phyloP scores from a whole-genome alignment of 139 green algal genomes.

The Asterochloris erici region DNA sequence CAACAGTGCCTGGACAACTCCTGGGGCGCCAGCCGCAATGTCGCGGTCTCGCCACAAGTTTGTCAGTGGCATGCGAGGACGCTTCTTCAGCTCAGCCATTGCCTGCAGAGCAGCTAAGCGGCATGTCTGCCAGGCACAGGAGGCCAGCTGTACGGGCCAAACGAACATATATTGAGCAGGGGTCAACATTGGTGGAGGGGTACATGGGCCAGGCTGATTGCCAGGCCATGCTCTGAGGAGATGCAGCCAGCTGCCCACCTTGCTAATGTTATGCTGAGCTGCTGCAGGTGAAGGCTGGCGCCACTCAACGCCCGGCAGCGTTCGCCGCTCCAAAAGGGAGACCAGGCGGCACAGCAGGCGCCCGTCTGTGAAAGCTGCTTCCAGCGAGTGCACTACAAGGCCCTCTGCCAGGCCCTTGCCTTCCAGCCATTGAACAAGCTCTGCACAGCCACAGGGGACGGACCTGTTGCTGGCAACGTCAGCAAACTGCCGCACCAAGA shows the following conservation, averaged over 20 bases:
- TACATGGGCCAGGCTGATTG: no score
- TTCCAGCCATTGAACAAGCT: conserved; percentile 7
- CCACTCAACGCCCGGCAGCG: conserved; percentile 4
- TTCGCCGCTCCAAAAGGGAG: neutral
- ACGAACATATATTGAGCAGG: neutral
- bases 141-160: neutral
- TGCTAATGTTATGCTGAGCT: conserved; percentile 1
- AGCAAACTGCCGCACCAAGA: neutral
- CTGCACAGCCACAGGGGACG: neutral
- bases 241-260: neutral
- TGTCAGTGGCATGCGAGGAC: conserved; percentile 9
- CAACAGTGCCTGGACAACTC: neutral
- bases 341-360: conserved; percentile 14
- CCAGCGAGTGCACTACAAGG: neutral
- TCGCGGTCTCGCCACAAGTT: conserved; percentile 10
- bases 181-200: neutral
- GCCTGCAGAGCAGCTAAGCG: conserved; percentile 11
- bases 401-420: conserved; percentile 4
- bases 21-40: neutral
- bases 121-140: no score
- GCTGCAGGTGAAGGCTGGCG: conserved; percentile 2
- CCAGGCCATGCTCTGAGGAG: neutral
- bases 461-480: neutral
- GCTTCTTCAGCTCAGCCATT: conserved; percentile 8
- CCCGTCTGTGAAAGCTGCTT: conserved; percentile 15